Evolutionary conservation across 371 early-diverging fungal species (phyloP).

Genomic region (Haplosporangium sp.): DNA sequence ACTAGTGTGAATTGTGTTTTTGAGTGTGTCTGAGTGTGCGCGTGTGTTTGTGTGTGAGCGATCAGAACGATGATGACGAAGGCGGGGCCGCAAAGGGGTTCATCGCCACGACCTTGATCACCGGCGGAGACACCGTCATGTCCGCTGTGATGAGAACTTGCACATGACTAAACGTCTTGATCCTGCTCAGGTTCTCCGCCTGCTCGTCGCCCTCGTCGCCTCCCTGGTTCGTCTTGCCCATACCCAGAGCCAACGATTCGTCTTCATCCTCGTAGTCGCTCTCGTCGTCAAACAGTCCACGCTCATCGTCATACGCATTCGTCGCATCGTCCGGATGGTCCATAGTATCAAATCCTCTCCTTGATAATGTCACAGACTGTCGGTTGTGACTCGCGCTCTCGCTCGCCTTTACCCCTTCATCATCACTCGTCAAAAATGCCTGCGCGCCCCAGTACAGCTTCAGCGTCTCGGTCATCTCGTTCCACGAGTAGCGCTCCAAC

Average conservation of each 20-base stretch:
- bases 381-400: slow-evolving; percentile 19
- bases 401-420: slow-evolving; percentile 16
- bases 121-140: slow-evolving; percentile 73
- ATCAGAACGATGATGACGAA: no score
- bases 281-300: slow-evolving; percentile 50
- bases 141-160: slow-evolving; percentile 72
- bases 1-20: no score
- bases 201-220: slow-evolving; percentile 40
- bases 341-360: slow-evolving; percentile 16
- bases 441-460: slow-evolving; percentile 63
- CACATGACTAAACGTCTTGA: slow-evolving; percentile 72
- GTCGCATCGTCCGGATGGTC: slow-evolving; percentile 55
- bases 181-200: slow-evolving; percentile 34
- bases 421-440: slow-evolving; percentile 41
- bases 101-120: slow-evolving; percentile 73
- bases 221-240: slow-evolving; percentile 30
- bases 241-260: slow-evolving; percentile 14
- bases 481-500: slow-evolving; percentile 63
- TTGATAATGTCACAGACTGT: slow-evolving; percentile 5
- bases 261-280: slow-evolving; percentile 47
- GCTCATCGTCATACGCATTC: slow-evolving; percentile 54
- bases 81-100: slow-evolving; percentile 61
- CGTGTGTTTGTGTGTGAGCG: no score
- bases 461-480: slow-evolving; percentile 51
- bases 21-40: no score